Conservation (phyloP, 208 protist species). For the Trypanosomatidae sp. region DNA sequence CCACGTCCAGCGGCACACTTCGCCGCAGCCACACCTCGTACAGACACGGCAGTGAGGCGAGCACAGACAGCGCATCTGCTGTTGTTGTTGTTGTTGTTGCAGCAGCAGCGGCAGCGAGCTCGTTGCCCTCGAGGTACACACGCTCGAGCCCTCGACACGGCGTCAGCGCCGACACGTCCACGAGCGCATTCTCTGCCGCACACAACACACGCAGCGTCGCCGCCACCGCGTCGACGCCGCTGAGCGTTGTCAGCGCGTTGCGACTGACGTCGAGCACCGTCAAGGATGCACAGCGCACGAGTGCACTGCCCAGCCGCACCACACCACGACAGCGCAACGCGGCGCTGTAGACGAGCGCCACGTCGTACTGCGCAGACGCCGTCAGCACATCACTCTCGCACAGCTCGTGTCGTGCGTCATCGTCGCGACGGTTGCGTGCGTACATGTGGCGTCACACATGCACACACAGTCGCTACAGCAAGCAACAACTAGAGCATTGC, state of each 20-base stretch:
- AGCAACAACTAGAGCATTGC: no score
- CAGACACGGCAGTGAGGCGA: conserved; percentile 26
- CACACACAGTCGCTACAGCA: no score
- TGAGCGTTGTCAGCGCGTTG: conserved; percentile 44
- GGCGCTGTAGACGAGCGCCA: conserved; percentile 19
- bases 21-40: conserved; percentile 25
- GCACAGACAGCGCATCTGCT: no score
- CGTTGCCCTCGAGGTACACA: conserved; percentile 51
- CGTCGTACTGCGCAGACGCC: conserved; percentile 54
- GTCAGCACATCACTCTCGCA: conserved; percentile 9
- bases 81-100: conserved; percentile 11
- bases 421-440: neutral
- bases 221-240: conserved; percentile 26
- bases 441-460: no score
- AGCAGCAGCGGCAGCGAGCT: no score
- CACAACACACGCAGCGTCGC: conserved; percentile 41
- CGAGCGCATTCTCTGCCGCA: conserved; percentile 49
- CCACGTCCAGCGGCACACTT: conserved; percentile 16
- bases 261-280: conserved; percentile 39
- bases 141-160: conserved; percentile 14
- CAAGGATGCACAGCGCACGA: conserved; percentile 22
- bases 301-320: conserved; percentile 13
- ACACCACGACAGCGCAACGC: conserved; percentile 10
- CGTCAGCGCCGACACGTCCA: conserved; percentile 16
- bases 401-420: neutral